phyloP scores from a whole-genome alignment of 257 asterid species.

The Solanum paucissectum region DNA sequence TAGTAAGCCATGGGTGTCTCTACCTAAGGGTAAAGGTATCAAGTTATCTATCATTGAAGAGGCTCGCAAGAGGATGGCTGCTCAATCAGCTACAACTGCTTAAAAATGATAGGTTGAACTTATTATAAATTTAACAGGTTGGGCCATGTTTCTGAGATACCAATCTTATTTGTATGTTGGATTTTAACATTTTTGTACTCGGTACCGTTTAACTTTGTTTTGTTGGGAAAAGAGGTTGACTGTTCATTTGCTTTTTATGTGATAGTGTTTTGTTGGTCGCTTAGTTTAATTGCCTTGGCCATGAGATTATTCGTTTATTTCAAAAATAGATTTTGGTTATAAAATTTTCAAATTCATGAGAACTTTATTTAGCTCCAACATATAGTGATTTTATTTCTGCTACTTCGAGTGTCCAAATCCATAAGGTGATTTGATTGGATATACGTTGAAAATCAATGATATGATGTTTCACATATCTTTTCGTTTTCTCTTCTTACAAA shows the following conservation, averaged over 20 bases:
- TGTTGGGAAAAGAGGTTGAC: not conserved
- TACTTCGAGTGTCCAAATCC: not conserved
- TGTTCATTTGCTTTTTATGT: not conserved
- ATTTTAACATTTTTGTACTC: not conserved
- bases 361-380: not conserved
- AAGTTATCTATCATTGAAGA: slow-evolving; percentile 27
- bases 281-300: not conserved
- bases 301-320: not conserved
- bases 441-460: not conserved
- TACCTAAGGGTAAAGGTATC: slow-evolving; percentile 28
- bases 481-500: not conserved
- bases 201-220: not conserved
- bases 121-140: not conserved
- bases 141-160: not conserved
- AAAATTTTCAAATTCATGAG: not conserved
- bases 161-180: not conserved
- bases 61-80: slow-evolving; percentile 23
- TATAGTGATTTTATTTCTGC: not conserved
- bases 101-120: not conserved
- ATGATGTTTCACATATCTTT: not conserved
- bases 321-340: not conserved
- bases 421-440: not conserved
- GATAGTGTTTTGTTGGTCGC: not conserved
- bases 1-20: slow-evolving; percentile 28
- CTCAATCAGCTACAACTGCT: slow-evolving; percentile 19